Conservation (phyloP, 306 rosid species). For the Hippophae rhamnoides region DNA sequence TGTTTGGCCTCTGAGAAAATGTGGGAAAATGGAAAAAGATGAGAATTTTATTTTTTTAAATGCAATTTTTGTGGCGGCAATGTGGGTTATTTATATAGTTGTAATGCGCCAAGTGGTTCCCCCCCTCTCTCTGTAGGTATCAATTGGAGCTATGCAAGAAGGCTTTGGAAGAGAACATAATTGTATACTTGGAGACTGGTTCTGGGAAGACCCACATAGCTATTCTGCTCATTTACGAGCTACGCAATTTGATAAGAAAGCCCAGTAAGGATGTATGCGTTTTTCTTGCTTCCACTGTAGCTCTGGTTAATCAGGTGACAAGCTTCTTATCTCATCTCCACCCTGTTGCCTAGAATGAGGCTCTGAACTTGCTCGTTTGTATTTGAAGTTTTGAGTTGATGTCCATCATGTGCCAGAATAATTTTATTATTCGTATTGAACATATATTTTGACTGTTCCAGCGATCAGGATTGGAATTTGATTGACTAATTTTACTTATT, state of each 20-base stretch:
- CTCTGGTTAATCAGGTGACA: slow-evolving; percentile 79
- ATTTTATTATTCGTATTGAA: too few species aligned
- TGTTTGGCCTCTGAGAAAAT: slow-evolving; percentile 15
- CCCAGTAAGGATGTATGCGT: slow-evolving; percentile 61
- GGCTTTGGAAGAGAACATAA: slow-evolving; percentile 81
- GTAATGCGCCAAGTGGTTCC: neutral
- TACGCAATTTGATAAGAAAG: slow-evolving; percentile 56
- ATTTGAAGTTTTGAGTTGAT: too few species aligned
- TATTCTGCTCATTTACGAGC: slow-evolving; percentile 64
- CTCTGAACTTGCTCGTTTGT: too few species aligned
- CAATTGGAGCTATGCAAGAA: slow-evolving; percentile 71
- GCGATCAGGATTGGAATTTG: too few species aligned
- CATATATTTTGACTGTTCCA: too few species aligned
- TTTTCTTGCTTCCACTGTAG: slow-evolving; percentile 91
- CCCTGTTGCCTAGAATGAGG: too few species aligned
- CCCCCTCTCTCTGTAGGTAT: slow-evolving; percentile 40
- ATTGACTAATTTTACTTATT: too few species aligned
- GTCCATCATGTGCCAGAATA: too few species aligned
- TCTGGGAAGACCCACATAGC: slow-evolving; percentile 96
- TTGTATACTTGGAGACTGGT: slow-evolving; percentile 89
- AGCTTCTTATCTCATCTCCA: neutral
- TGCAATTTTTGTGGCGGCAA: too few species aligned
- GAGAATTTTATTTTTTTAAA: too few species aligned
- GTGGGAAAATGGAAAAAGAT: neutral
- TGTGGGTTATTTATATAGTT: too few species aligned